Evolutionary conservation across 345 rosid genomes (phyloP).

Genomic region (Linum lewisii): DNA sequence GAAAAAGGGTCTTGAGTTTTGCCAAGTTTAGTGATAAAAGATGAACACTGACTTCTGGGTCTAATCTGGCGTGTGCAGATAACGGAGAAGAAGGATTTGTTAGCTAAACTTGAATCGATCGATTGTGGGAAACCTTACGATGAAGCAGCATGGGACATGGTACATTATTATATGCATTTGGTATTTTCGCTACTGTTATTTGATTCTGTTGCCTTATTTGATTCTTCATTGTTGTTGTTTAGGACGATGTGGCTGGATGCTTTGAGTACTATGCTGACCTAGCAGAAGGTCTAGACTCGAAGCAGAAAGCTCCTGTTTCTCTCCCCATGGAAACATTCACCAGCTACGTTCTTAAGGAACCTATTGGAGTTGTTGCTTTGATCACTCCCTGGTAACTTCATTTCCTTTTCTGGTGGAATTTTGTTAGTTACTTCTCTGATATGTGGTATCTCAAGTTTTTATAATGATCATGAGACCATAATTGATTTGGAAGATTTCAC

Average conservation of each 20-base stretch:
- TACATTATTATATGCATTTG: conserved; percentile 21
- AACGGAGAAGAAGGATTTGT: conserved; percentile 59
- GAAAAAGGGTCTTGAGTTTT: not conserved
- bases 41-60: not conserved
- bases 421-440: not conserved
- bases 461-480: not conserved
- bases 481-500: not conserved
- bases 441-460: not conserved
- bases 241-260: conserved; percentile 98
- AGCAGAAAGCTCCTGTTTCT: conserved; percentile 75
- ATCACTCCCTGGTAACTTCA: conserved; percentile 83
- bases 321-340: conserved; percentile 80
- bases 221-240: conserved; percentile 20
- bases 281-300: conserved; percentile 89
- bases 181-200: not conserved
- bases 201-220: conserved; percentile 11
- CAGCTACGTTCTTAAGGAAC: conserved; percentile 69
- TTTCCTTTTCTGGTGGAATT: not conserved
- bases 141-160: conserved; percentile 92
- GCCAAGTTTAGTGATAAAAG: not conserved
- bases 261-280: conserved; percentile 93
- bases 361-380: conserved; percentile 88
- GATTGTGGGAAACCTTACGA: conserved; percentile 91
- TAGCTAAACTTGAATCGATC: conserved; percentile 78
- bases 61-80: conserved; percentile 38